These are phyloP conservation scores for Tetracentron sinense DNA, from an alignment of 164 flowering plant species.

Conservation along the genomic window DNA sequence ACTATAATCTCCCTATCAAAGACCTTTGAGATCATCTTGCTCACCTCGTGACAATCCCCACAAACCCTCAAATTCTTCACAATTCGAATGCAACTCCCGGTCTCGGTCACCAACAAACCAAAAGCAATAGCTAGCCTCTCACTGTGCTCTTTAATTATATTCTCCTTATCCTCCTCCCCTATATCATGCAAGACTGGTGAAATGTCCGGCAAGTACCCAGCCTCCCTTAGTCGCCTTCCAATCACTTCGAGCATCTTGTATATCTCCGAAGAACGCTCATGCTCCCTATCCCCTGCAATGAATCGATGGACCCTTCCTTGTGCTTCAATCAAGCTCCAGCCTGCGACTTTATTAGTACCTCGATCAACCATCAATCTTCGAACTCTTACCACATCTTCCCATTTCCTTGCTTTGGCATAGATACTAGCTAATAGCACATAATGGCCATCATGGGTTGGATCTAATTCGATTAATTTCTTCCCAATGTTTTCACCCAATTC, in stretches of 20 bases:
- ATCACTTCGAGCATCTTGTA: conserved; percentile 51
- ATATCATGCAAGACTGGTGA: conserved; percentile 44
- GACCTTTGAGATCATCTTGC: conserved; percentile 55
- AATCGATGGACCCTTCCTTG: conserved; percentile 50
- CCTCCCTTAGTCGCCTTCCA: conserved; percentile 24
- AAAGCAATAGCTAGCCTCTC: conserved; percentile 77
- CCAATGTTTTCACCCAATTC: conserved; percentile 48
- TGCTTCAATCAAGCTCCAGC: conserved; percentile 57
- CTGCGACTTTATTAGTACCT: conserved; percentile 58
- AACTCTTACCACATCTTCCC: conserved; percentile 56
- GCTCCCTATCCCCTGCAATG: conserved; percentile 55
- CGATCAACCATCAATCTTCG: conserved; percentile 63
- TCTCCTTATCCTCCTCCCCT: conserved; percentile 53
- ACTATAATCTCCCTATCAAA: conserved; percentile 56
- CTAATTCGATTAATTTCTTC: conserved; percentile 33
- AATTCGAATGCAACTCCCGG: conserved; percentile 47
- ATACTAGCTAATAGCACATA: conserved; percentile 55
- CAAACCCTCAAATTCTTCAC: conserved; percentile 67
- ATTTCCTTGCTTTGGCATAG: conserved; percentile 54
- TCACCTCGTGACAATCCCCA: conserved; percentile 61
- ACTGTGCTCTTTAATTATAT: conserved; percentile 50
- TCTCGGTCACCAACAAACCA: conserved; percentile 49
- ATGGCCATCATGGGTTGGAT: conserved; percentile 43
- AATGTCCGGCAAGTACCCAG: conserved; percentile 50
- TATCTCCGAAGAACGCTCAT: conserved; percentile 45